These are phyloP conservation scores for Nakazawaea wickerhamii DNA, from an alignment of 805 yeast species.

Conservation along the genomic window DNA sequence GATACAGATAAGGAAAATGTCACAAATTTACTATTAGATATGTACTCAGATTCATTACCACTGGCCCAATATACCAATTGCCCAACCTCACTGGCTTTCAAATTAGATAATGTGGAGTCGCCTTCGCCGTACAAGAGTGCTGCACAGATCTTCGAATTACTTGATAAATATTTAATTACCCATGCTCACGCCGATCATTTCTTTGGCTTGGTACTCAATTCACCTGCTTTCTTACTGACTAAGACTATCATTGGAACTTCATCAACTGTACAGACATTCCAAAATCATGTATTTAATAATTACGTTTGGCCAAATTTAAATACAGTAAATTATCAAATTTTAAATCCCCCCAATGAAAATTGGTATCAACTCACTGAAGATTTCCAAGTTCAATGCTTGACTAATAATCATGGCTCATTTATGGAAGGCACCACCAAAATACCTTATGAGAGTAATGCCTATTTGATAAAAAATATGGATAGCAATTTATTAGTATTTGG, in stretches of 20 bases:
- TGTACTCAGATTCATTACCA: conserved; percentile 29
- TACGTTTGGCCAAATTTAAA: conserved; percentile 74
- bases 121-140: conserved; percentile 15
- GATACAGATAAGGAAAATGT: background rate
- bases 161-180: conserved; percentile 51
- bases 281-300: conserved; percentile 62
- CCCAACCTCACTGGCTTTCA: conserved; percentile 24
- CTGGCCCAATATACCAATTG: conserved; percentile 24
- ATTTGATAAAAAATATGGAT: conserved; percentile 37
- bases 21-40: conserved; percentile 17
- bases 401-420: conserved; percentile 31
- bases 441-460: conserved; percentile 48
- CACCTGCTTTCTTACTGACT: conserved; percentile 45
- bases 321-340: conserved; percentile 19
- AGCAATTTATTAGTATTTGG: conserved; percentile 63
- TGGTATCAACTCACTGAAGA: conserved; percentile 25
- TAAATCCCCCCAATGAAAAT: conserved; percentile 10
- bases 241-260: conserved; percentile 50
- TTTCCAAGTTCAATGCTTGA: conserved; percentile 36
- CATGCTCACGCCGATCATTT: conserved; percentile 88
- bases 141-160: conserved; percentile 25
- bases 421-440: conserved; percentile 5
- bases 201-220: conserved; percentile 60
- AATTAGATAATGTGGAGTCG: background rate
- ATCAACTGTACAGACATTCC: conserved; percentile 47